These are phyloP conservation scores for Silene noctiflora DNA, from an alignment of 179 eudicot genomes.

Conservation along the genomic window DNA sequence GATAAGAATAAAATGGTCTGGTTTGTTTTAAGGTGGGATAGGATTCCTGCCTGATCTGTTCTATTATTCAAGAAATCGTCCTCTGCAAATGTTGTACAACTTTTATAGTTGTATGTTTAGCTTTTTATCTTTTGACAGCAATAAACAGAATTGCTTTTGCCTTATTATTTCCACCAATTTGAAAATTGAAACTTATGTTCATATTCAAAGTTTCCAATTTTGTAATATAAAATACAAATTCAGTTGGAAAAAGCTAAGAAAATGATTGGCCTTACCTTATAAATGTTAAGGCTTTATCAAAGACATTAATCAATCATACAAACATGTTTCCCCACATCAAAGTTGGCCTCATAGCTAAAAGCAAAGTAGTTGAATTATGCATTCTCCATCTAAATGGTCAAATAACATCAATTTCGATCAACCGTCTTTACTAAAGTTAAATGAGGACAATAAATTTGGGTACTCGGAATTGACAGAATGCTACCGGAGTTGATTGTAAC, in stretches of 20 bases:
- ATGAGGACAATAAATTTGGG: neutral
- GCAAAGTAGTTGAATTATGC: neutral
- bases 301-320: constrained; percentile 32
- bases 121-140: neutral
- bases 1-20: neutral
- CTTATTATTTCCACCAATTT: neutral
- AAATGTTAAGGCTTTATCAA: constrained; percentile 13
- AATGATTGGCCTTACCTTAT: neutral
- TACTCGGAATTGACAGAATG: neutral
- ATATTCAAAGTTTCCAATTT: neutral
- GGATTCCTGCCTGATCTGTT: no score
- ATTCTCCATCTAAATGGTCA: no score
- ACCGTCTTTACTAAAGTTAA: no score
- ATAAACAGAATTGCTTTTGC: neutral
- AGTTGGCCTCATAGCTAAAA: constrained; percentile 29
- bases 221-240: neutral
- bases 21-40: neutral
- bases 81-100: neutral
- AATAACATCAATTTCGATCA: neutral
- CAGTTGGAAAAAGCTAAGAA: constrained; percentile 3
- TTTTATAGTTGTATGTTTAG: neutral
- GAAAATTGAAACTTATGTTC: neutral
- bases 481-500: neutral
- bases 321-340: constrained; percentile 22
- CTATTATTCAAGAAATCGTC: neutral